Conservation (phyloP, 352 stramenopile species). For the Pythium brassicae region DNA sequence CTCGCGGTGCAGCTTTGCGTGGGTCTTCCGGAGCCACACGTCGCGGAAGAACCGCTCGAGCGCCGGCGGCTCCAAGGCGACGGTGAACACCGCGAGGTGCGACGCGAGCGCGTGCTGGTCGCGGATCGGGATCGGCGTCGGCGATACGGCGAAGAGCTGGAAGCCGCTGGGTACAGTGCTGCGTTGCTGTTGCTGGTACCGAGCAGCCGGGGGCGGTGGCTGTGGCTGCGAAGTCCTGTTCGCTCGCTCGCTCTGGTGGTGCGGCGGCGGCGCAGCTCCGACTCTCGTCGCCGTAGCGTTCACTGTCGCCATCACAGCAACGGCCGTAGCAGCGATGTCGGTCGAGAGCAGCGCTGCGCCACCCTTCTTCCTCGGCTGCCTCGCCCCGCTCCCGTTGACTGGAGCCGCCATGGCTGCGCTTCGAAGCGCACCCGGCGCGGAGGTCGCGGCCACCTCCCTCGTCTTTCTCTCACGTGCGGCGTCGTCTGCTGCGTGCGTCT, state of each 20-base stretch:
- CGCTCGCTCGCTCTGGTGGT: neutral
- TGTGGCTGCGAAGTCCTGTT: neutral
- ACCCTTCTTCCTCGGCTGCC: conserved; percentile 6
- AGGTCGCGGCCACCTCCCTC: neutral
- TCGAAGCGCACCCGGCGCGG: neutral
- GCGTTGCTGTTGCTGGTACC: neutral
- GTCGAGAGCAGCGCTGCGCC: conserved; percentile 6
- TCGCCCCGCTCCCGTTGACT: neutral
- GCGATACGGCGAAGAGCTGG: conserved; percentile 42
- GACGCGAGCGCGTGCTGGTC: conserved; percentile 16
- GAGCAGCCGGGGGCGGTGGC: neutral
- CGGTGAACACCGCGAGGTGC: conserved; percentile 23
- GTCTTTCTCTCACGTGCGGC: conserved; percentile 1
- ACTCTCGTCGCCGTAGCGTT: neutral
- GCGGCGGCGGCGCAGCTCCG: conserved; percentile 4
- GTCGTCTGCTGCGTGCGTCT: neutral
- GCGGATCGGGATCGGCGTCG: conserved; percentile 7
- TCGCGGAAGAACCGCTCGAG: conserved; percentile 24
- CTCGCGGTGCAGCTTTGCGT: conserved; percentile 13
- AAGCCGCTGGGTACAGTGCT: conserved; percentile 19
- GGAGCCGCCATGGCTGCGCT: neutral
- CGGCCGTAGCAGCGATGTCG: conserved; percentile 7
- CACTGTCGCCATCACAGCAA: neutral
- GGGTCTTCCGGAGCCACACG: conserved; percentile 9
- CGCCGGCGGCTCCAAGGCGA: conserved; percentile 3